Conservation (phyloP, 495 filamentous ascomycete species). For the Schizothecium vesticola region DNA sequence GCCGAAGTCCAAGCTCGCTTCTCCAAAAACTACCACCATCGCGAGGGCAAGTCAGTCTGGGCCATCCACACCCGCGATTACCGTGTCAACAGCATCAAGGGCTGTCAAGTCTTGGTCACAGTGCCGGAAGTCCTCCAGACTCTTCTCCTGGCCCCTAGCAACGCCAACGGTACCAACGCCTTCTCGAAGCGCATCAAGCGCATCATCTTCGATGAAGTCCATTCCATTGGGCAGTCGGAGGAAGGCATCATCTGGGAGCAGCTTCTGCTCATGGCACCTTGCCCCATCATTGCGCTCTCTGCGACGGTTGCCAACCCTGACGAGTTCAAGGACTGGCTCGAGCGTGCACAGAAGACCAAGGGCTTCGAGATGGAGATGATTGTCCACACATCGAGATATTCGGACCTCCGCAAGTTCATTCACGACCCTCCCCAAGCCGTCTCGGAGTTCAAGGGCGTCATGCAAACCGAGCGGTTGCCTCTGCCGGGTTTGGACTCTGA, state of each 20-base stretch:
- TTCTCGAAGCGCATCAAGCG: slow-evolving; percentile 62
- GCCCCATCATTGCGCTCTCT: slow-evolving; percentile 74
- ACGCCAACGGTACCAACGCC: slow-evolving; percentile 47
- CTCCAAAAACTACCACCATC: slow-evolving; percentile 51
- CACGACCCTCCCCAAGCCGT: slow-evolving; percentile 45
- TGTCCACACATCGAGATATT: slow-evolving; percentile 60
- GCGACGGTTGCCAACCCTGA: slow-evolving; percentile 74
- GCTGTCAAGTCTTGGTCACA: slow-evolving; percentile 71
- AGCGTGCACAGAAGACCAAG: slow-evolving; percentile 48
- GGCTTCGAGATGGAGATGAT: slow-evolving; percentile 57
- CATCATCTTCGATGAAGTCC: slow-evolving; percentile 83
- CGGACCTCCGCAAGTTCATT: slow-evolving; percentile 66
- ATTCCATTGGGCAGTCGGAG: slow-evolving; percentile 70
- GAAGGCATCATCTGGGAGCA: slow-evolving; percentile 82
- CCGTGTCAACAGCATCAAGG: slow-evolving; percentile 62
- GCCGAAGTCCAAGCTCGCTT: slow-evolving; percentile 64
- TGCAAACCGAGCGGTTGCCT: slow-evolving; percentile 18
- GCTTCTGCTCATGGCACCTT: slow-evolving; percentile 64
- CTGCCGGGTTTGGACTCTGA: slow-evolving; percentile 44
- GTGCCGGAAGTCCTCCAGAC: slow-evolving; percentile 75
- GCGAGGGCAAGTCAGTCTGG: slow-evolving; percentile 61
- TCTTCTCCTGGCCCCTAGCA: slow-evolving; percentile 64
- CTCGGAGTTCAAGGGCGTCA: slow-evolving; percentile 55
- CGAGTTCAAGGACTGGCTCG: slow-evolving; percentile 65
- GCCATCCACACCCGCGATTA: slow-evolving; percentile 72